Evolutionary conservation across 75 land plant genomes (phyloP), one percentile per base, ranked within the genome.

Genomic region (Chamaecyparis obtusa): DNA sequence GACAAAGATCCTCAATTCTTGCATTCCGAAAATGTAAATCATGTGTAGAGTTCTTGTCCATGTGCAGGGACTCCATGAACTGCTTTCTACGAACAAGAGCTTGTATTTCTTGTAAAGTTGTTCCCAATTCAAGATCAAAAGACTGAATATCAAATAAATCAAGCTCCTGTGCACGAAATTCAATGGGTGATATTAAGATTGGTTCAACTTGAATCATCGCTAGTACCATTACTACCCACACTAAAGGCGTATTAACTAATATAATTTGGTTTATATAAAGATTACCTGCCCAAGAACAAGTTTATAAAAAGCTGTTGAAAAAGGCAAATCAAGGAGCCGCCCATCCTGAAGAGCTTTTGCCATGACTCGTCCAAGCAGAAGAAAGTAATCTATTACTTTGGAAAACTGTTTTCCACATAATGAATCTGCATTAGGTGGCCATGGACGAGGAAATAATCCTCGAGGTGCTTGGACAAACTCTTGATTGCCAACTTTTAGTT

Each of bases 331-430:
- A 76, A 96, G 76, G 39, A 96, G 90, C 84, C 98, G 91, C 57
- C 96, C 92, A 91, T 96, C 96, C 86, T 95, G 95, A 78, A 96
- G 90, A 78, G 96, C 93, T 91, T 92, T 96, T 48, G 94, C 97
- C 36, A 94, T 92, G 54, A 94, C 77, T 87, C 90, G 91, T 4
- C 97, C 97, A 71, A 94, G 89, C 82, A 96, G 95, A 35, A 76
- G 76, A 86, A 96, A 96, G 64, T 91, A 90, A 75, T 92, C 88
- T 36, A 90, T 79, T 43, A 91, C 93, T 43, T 91, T 91, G 84
- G 90, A 83, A 36, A 90, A 89, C 32, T 89, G 71, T 57, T 39
- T 60, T 37, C 88, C 91, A 78, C 81, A 32, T 0, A 51, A 86
- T 27, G 83, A 32, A 84, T 60, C 55, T 15, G 79, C 27, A 71